These are phyloP conservation scores for Silene vulgaris DNA, from an alignment of 179 eudicot genomes.

Conservation along the genomic window DNA sequence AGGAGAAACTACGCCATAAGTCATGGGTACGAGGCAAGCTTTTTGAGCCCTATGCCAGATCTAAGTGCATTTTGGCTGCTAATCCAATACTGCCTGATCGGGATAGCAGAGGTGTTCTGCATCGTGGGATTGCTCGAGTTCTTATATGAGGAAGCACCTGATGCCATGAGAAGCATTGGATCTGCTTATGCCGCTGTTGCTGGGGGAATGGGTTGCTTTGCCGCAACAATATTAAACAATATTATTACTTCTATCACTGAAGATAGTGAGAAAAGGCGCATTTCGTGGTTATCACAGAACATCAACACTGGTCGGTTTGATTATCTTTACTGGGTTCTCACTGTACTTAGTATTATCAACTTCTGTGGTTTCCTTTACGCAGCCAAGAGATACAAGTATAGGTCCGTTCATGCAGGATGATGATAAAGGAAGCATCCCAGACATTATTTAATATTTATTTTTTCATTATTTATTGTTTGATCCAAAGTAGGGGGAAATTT, in stretches of 20 bases:
- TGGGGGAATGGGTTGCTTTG: conserved; percentile 88
- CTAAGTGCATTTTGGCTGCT: conserved; percentile 83
- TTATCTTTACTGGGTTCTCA: conserved; percentile 78
- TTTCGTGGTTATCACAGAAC: conserved; percentile 84
- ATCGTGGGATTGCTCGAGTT: conserved; percentile 85
- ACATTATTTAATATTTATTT: conserved; percentile 1
- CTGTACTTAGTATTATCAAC: conserved; percentile 58
- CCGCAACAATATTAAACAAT: conserved; percentile 57
- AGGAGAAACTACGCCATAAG: conserved; percentile 65
- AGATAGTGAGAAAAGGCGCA: conserved; percentile 25
- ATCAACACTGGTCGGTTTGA: conserved; percentile 79
- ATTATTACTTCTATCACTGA: conserved; percentile 56
- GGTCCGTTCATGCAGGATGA: conserved; percentile 28
- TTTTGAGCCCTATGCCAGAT: conserved; percentile 59
- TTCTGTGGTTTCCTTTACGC: conserved; percentile 56
- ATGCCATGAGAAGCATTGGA: conserved; percentile 92
- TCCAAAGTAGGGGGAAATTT: conserved; percentile 5
- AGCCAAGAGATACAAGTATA: conserved; percentile 54
- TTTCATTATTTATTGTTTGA: conserved; percentile 10
- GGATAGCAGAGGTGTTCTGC: conserved; percentile 78
- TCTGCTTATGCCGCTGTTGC: conserved; percentile 95
- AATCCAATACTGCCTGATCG: conserved; percentile 81
- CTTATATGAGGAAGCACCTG: conserved; percentile 86
- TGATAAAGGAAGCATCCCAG: conserved; percentile 1
- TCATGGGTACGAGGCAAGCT: conserved; percentile 53